A percentile compares a stretch with the other conserved stretches of the same genome.
phyloP scores from a whole-genome alignment of 2,329 filamentous ascomycete genomes.

The Verticillium albo-atrum region DNA sequence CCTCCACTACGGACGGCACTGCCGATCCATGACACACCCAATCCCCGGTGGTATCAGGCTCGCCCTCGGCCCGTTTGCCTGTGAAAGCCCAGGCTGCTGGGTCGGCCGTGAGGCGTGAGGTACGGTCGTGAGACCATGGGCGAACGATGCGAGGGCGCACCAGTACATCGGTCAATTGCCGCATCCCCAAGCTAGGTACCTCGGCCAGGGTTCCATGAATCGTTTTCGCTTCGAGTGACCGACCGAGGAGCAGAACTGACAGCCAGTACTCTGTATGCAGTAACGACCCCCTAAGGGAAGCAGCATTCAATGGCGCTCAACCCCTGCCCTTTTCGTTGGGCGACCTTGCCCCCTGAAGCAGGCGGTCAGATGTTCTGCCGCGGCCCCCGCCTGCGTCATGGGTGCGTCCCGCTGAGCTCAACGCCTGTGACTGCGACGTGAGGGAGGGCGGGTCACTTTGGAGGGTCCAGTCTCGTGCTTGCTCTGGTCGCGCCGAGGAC shows the following conservation, averaged over 20 bases:
- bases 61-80: neutral
- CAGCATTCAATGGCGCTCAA: conserved; percentile 5
- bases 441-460: neutral
- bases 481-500: neutral
- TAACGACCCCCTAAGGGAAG: no score
- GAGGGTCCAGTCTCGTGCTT: neutral
- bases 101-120: neutral
- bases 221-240: neutral
- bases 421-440: neutral
- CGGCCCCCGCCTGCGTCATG: conserved; percentile 1
- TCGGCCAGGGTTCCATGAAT: neutral
- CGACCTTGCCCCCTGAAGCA: neutral
- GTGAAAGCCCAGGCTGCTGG: neutral
- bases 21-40: neutral
- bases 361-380: conserved; percentile 6
- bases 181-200: neutral
- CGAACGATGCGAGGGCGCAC: no score
- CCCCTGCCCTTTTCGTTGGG: conserved; percentile 15
- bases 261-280: no score
- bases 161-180: neutral
- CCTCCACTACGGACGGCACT: neutral
- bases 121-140: no score
- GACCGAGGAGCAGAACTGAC: neutral
- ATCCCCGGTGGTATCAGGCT: neutral
- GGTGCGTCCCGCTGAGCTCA: neutral